These are phyloP conservation scores for Saccharomycopsis fibuligera DNA, from an alignment of 805 yeast species.

Conservation along the genomic window DNA sequence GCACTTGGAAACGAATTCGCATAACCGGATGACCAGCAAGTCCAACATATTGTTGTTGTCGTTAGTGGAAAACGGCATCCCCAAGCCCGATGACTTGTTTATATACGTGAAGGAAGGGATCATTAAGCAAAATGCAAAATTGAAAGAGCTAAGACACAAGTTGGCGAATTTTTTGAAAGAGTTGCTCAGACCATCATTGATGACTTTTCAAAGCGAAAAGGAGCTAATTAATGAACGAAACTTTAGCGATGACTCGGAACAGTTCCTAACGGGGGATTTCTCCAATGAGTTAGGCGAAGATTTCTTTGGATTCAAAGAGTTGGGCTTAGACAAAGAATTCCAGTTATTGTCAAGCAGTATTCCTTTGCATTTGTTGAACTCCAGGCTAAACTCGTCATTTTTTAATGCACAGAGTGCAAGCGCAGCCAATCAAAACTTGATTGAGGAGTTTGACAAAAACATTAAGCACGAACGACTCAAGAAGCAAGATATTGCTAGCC, in stretches of 20 bases:
- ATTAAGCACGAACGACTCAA: conserved; percentile 47
- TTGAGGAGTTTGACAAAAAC: conserved; percentile 55
- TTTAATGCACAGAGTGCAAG: conserved; percentile 38
- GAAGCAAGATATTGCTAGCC: conserved; percentile 44
- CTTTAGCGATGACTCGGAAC: conserved; percentile 87
- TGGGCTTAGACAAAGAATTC: conserved; percentile 90
- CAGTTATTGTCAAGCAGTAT: conserved; percentile 78
- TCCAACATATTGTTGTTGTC: conserved; percentile 54
- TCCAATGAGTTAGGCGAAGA: conserved; percentile 93
- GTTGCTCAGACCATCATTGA: conserved; percentile 66
- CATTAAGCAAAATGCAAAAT: conserved; percentile 58
- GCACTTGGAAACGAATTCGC: conserved; percentile 57
- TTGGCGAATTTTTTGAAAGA: conserved; percentile 70
- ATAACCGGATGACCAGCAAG: conserved; percentile 27
- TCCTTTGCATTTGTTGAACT: conserved; percentile 82
- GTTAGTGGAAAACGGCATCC: conserved; percentile 80
- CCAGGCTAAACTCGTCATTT: conserved; percentile 58
- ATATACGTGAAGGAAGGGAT: conserved; percentile 69
- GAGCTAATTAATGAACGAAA: conserved; percentile 64
- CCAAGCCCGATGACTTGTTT: conserved; percentile 69
- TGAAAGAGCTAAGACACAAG: conserved; percentile 61
- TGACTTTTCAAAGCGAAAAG: conserved; percentile 32
- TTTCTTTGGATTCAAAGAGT: conserved; percentile 92
- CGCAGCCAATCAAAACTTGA: conserved; percentile 41
- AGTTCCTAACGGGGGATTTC: conserved; percentile 91